Evolutionary conservation across 2,329 filamentous ascomycete genomes (phyloP), one percentile per base, ranked within the genome.

Genomic region (Diplodia intermedia): DNA sequence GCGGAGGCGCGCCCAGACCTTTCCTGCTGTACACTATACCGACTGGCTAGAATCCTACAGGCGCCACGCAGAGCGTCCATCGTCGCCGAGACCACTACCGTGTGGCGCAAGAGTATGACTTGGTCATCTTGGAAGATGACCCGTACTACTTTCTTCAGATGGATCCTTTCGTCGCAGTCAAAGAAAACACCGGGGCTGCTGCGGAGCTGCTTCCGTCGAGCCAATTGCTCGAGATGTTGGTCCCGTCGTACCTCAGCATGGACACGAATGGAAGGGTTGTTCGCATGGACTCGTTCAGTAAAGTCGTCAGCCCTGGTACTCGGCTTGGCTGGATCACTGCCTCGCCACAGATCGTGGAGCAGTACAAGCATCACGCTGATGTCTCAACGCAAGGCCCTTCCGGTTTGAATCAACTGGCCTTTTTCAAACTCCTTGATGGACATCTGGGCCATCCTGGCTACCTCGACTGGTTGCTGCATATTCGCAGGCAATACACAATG

Each of bases 121-220:
- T 97, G 50, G 91, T 88, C 81, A 94, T 97, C 75, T 82, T 97
- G 72, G 94, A 97, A 81, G 94, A 97, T 76, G 94, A 97, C 77
- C 94, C 94, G 1, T 97, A 97, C 82, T 97, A 96, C 81, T 97
- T 94, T 81, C 84, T 97, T 40, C 94, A 97, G 79, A 92, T 93
- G 90, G 88, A 91, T 73, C 88, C 90, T 0, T 94, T 93, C 79
- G 85, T 9, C 33, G 15, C 85, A 1, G 85, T 86, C 14, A 80
- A 83, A 36, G 78, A 84, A 71, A 79, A 83, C 15, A 80, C 83
- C 3, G 85, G 87, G 54, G 18, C 4, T 9, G 57, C 65, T 9
- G 11, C 11, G 33, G 33, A 36, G 65, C 89, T 90, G 6, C 79
- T 83, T 38, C 87, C 81, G 12, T 86, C 92, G 65, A 86, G 90